These are phyloP conservation scores for Globisporangium iwayamae DNA, from an alignment of 352 stramenopile genomes.

Conservation along the genomic window DNA sequence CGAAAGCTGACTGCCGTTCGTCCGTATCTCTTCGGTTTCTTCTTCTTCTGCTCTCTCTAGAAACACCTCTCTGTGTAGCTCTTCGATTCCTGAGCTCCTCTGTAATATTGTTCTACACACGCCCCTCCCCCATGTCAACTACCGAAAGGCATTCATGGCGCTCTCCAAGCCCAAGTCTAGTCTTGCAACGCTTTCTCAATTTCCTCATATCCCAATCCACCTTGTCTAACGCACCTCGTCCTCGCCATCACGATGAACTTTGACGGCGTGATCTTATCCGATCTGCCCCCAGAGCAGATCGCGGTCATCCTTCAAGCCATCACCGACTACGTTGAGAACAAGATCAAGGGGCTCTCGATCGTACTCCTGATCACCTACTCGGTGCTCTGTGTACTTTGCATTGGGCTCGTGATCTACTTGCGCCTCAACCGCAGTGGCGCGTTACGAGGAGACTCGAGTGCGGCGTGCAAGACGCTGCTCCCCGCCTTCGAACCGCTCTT, in stretches of 20 bases:
- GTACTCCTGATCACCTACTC: slow-evolving; percentile 38
- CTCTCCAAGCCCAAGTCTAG: too few relatives aligned
- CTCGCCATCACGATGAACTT: background rate
- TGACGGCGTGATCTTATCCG: background rate
- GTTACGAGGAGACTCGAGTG: slow-evolving; percentile 29
- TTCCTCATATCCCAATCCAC: background rate
- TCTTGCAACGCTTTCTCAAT: too few relatives aligned
- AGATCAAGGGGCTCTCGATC: slow-evolving; percentile 29
- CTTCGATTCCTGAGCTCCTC: too few relatives aligned
- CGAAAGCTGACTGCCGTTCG: too few relatives aligned
- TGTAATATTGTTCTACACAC: too few relatives aligned
- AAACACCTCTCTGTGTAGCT: too few relatives aligned
- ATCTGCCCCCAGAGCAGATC: background rate
- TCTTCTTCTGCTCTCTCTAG: too few relatives aligned
- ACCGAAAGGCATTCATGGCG: too few relatives aligned
- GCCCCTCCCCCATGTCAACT: too few relatives aligned
- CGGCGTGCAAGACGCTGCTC: slow-evolving; percentile 29
- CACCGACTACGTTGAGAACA: slow-evolving; percentile 5
- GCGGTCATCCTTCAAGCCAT: background rate
- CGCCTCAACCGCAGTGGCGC: slow-evolving; percentile 36
- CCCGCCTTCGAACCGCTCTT: background rate
- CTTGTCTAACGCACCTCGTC: background rate
- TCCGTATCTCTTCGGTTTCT: too few relatives aligned
- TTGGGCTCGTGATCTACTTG: slow-evolving; percentile 37
- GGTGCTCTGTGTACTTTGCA: slow-evolving; percentile 30